Conservation (phyloP, 805 yeast species). For the Spathaspora girioi region DNA sequence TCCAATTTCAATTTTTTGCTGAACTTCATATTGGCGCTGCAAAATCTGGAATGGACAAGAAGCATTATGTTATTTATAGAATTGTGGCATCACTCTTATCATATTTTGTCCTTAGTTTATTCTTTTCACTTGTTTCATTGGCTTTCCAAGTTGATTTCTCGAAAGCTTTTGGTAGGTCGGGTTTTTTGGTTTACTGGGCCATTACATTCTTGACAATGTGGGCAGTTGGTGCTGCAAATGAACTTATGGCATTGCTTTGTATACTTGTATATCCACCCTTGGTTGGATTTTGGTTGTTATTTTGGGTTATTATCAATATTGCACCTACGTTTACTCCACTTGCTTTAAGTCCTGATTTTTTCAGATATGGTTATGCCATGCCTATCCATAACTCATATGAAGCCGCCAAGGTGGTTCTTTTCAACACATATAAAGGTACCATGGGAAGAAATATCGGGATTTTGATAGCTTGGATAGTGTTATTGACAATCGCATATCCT, state of each 20-base stretch:
- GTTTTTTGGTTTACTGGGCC: slow-evolving; percentile 76
- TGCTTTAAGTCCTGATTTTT: slow-evolving; percentile 54
- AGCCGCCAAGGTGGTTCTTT: slow-evolving; percentile 55
- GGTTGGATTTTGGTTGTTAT: slow-evolving; percentile 67
- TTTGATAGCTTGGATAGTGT: slow-evolving; percentile 55
- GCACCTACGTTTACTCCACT: slow-evolving; percentile 67
- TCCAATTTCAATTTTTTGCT: slow-evolving; percentile 60
- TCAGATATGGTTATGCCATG: slow-evolving; percentile 61
- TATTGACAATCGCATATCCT: slow-evolving; percentile 44
- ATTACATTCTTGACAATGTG: slow-evolving; percentile 62
- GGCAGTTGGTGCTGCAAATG: slow-evolving; percentile 76
- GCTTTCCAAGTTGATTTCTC: slow-evolving; percentile 66
- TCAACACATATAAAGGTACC: slow-evolving; percentile 52
- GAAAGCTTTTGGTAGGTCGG: slow-evolving; percentile 58
- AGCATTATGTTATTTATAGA: slow-evolving; percentile 51
- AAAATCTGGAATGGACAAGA: slow-evolving; percentile 35
- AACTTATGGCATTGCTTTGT: slow-evolving; percentile 53
- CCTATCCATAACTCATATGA: slow-evolving; percentile 69
- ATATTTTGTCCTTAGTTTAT: slow-evolving; percentile 55
- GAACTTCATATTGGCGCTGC: slow-evolving; percentile 51
- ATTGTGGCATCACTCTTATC: slow-evolving; percentile 46
- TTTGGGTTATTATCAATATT: slow-evolving; percentile 67
- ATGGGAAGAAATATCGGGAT: slow-evolving; percentile 62
- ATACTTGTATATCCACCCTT: slow-evolving; percentile 57
- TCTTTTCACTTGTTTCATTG: slow-evolving; percentile 56